Base-by-base conservation (phyloP, 352 stramenopile species). In the Pythium chondricola region DNA sequence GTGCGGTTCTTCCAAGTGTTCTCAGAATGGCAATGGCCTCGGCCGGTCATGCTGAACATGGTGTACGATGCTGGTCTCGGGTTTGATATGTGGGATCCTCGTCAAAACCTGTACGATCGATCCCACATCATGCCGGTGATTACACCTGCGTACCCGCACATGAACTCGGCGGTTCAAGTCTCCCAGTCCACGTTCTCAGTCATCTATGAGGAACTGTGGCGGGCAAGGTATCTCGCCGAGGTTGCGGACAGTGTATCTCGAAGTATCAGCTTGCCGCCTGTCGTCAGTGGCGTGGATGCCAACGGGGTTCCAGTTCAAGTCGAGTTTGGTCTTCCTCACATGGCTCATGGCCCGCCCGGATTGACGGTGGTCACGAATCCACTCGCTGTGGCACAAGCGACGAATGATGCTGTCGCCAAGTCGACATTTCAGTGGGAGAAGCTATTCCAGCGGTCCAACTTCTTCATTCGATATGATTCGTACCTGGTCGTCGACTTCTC, bases 91-190 rank as follows among this genome's bases (percentile, higher is more conserved):
- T 97, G 88, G 89, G 85, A 96, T 43, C 81, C 85, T 39, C 74
- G 71, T 11, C 63, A 83, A 32, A 90, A 82, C 57, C 52, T 92
- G 27, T 87, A 83, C 43, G 91, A 98, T 72, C 74, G 82, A 8
- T 84, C 74, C 8, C 93, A 99, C 56, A 80, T 98, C 25, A 98
- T 99, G 94, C 96, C 96, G 16, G 97, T 99, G 47, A 97, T 99
- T 55, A 99, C 97, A 4, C 97, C 97, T 1, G 93, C 92, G 48
- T 98, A 98, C 65, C 97, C 96, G 4, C 87, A 92, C 42, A 98
- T 98, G 96, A 99, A 99, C 65, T 98, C 94, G 30, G 88, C 94
- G 0, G 97, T 98, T 33, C 98, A 98, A 67, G 93, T 99, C 17
- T 95, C 85, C 4, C 65, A 91, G 37, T 84, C 90, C 17, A 97